These are phyloP conservation scores for Monosporascus sp. DNA, from an alignment of 2,329 filamentous ascomycete species.

Conservation along the genomic window DNA sequence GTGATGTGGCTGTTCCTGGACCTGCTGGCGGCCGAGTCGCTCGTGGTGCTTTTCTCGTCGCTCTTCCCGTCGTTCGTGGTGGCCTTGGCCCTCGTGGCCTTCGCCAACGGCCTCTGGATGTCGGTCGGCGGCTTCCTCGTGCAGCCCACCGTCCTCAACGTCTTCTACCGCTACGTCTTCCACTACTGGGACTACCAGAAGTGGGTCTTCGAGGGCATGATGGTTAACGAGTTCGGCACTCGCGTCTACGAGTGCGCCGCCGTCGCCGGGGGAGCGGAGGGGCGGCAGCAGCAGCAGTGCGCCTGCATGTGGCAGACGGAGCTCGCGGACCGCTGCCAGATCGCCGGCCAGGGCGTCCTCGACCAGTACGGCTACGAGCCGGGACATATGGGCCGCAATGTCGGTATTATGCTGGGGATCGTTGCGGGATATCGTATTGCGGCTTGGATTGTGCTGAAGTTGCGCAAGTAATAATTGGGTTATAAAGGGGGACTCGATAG, in stretches of 20 bases:
- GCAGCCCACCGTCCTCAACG: conserved; percentile 64
- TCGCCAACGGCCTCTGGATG: conserved; percentile 90
- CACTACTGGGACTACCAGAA: conserved; percentile 84
- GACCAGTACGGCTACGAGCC: conserved; percentile 63
- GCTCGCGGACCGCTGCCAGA: conserved; percentile 59
- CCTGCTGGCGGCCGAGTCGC: conserved; percentile 72
- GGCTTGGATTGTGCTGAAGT: conserved; percentile 55
- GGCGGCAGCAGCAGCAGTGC: conserved; percentile 31
- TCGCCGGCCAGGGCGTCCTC: conserved; percentile 66
- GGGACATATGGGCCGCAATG: conserved; percentile 59
- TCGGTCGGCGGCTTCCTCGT: conserved; percentile 79
- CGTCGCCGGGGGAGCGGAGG: conserved; percentile 21
- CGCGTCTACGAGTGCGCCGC: conserved; percentile 56
- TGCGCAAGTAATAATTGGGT: conserved; percentile 16
- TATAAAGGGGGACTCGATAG: no score
- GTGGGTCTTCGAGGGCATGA: conserved; percentile 89
- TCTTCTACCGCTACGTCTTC: conserved; percentile 82
- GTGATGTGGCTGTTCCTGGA: conserved; percentile 83
- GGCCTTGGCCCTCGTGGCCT: conserved; percentile 71
- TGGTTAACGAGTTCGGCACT: conserved; percentile 76
- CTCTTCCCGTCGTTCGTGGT: conserved; percentile 77
- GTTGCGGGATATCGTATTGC: conserved; percentile 67
- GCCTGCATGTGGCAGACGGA: conserved; percentile 67
- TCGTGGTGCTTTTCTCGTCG: conserved; percentile 70
- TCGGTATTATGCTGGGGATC: conserved; percentile 74